Evolutionary conservation across 2,329 filamentous ascomycete species (phyloP).

Genomic region (Lecanicillium sp.): DNA sequence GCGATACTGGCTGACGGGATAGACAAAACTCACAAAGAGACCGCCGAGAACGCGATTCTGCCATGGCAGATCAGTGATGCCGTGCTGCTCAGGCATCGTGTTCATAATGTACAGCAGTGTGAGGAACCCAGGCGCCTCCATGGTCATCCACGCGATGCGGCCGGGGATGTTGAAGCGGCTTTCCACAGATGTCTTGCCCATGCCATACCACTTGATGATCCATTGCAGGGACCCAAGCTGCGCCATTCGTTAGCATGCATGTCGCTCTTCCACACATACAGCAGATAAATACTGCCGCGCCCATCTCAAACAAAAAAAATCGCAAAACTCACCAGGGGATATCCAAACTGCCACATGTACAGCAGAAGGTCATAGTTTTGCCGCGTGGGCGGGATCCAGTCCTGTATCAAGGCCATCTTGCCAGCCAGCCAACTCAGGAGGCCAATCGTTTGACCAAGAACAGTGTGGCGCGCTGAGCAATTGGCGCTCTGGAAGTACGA

Average conservation of each 20-base stretch:
- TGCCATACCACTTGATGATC: conserved; percentile 72
- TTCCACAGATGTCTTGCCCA: conserved; percentile 79
- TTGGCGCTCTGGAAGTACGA: too few species aligned
- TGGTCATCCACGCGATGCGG: conserved; percentile 75
- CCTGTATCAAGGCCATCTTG: conserved; percentile 39
- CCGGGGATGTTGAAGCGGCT: conserved; percentile 81
- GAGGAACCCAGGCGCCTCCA: conserved; percentile 75
- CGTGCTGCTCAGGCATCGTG: conserved; percentile 51
- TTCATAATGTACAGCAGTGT: conserved; percentile 73
- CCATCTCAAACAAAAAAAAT: too few species aligned
- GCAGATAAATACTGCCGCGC: too few species aligned
- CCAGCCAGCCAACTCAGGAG: neutral
- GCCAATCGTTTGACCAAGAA: too few species aligned
- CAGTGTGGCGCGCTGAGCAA: too few species aligned
- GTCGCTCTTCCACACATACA: too few species aligned
- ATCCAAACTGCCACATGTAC: conserved; percentile 42
- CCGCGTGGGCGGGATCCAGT: conserved; percentile 49
- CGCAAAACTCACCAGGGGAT: conserved; percentile 38
- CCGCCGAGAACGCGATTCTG: conserved; percentile 69
- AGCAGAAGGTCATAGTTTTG: conserved; percentile 49
- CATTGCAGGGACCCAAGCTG: conserved; percentile 70
- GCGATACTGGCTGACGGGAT: conserved; percentile 9
- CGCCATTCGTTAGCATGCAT: conserved; percentile 10
- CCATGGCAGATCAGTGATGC: conserved; percentile 57
- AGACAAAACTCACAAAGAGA: conserved; percentile 44